These are phyloP conservation scores for Bassia scoparia DNA, from an alignment of 148 eudicot species.

Conservation along the genomic window DNA sequence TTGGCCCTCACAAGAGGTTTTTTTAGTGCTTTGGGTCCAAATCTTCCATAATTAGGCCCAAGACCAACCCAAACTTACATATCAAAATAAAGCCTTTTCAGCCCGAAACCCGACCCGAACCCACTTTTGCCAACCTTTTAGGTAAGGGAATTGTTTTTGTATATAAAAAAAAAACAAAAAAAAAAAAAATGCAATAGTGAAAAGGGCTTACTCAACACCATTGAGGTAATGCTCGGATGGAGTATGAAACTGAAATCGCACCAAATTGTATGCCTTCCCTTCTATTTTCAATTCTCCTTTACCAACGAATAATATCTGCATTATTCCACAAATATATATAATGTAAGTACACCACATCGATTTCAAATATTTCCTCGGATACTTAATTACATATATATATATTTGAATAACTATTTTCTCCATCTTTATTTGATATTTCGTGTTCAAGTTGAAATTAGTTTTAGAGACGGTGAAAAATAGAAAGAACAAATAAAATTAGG, in stretches of 20 bases:
- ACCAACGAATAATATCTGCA: background rate
- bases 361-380: background rate
- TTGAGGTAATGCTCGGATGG: conserved; percentile 8
- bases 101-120: too few relatives aligned
- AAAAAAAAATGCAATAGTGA: background rate
- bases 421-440: too few relatives aligned
- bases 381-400: background rate
- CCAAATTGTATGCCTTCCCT: conserved; percentile 1
- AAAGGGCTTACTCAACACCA: background rate
- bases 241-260: background rate
- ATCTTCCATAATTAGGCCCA: too few relatives aligned
- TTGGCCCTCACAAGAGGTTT: too few relatives aligned
- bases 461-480: too few relatives aligned
- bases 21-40: too few relatives aligned
- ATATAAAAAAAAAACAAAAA: background rate
- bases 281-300: background rate
- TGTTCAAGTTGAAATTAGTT: too few relatives aligned
- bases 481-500: background rate
- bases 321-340: background rate
- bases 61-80: too few relatives aligned
- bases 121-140: too few relatives aligned
- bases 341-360: background rate
- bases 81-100: too few relatives aligned
- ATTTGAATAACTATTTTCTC: background rate
- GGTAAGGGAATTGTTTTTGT: too few relatives aligned